A percentile compares a stretch with the other conserved stretches of the same genome.
phyloP scores from a whole-genome alignment of 257 asterid genomes.

The Eustoma russellianum region DNA sequence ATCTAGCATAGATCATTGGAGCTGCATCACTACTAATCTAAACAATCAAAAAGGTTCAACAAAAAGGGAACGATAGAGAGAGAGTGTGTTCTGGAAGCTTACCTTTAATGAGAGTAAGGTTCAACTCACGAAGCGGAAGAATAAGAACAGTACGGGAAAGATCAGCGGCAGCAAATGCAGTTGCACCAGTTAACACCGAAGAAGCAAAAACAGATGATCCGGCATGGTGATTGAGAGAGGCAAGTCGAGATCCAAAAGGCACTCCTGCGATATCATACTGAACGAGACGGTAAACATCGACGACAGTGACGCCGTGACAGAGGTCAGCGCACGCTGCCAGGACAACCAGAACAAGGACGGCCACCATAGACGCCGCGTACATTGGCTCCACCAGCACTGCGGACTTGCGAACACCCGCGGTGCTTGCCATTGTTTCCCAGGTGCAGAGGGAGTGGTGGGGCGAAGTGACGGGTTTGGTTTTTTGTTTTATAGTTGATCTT shows the following conservation, averaged over 20 bases:
- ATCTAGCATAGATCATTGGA: no score
- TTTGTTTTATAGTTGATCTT: neutral
- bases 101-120: conserved; percentile 76
- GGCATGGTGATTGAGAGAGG: conserved; percentile 90
- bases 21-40: neutral
- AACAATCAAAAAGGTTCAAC: neutral
- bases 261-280: conserved; percentile 87
- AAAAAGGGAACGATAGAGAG: neutral
- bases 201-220: conserved; percentile 65
- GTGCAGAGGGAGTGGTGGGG: neutral
- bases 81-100: neutral
- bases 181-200: conserved; percentile 10
- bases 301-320: conserved; percentile 71
- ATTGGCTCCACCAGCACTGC: conserved; percentile 36
- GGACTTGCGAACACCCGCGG: conserved; percentile 11
- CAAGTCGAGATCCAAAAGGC: conserved; percentile 86
- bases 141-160: conserved; percentile 85
- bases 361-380: conserved; percentile 28
- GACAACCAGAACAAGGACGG: conserved; percentile 36
- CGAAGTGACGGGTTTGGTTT: neutral
- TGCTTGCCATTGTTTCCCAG: conserved; percentile 16
- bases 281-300: conserved; percentile 91
- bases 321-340: conserved; percentile 72
- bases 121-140: conserved; percentile 85
- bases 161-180: conserved; percentile 33